Evolutionary conservation across 305 asterid genomes (phyloP), one percentile per base, ranked within the genome.

Genomic region (Fraxinus sp.): DNA sequence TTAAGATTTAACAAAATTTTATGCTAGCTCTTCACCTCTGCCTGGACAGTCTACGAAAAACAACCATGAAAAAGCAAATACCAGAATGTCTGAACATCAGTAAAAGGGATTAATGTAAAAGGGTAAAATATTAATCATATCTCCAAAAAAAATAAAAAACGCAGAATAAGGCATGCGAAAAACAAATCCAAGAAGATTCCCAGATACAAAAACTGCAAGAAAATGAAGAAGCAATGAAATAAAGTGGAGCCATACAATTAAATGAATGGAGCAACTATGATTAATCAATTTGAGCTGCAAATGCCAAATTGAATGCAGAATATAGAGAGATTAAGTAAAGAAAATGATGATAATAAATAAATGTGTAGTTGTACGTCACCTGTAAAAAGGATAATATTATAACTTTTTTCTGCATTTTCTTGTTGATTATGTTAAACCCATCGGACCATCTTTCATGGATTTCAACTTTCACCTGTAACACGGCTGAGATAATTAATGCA

Each of bases 371-470:
- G 70, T 55, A 26, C 5, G 43, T 33, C 26, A 33, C 78, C 57
- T 22, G 35, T n/a, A 28, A 75, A 7, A 46, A 22, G 5, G 32
- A 77, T 32, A 9, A 55, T 68, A 32, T 1, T 14, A 14, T 13
- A 26, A 14, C 7, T 24, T 52, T 22, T 72, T 68, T 74, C 43
- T 71, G 14, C 37, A 41, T 35, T 37, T 59, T 36, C 46, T n/a
- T 72, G 46, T 62, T 14, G 49, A 36, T 68, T 79, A 28, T 79
- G 57, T 55, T 62, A 84, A 71, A 82, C 86, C 62, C 66, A 64
- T 70, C 28, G 76, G 71, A 83, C 77, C 79, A 36, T 70, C 73
- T 77, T 8, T 39, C 18, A 43, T 22, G 70, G 35, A 26, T 13
- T 14, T 22, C 55, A 76, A 76, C 49, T 22, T 11, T 30, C 36